Base-by-base conservation (phyloP, 805 yeast genomes). In the Kodamaea nitidulidarum region DNA sequence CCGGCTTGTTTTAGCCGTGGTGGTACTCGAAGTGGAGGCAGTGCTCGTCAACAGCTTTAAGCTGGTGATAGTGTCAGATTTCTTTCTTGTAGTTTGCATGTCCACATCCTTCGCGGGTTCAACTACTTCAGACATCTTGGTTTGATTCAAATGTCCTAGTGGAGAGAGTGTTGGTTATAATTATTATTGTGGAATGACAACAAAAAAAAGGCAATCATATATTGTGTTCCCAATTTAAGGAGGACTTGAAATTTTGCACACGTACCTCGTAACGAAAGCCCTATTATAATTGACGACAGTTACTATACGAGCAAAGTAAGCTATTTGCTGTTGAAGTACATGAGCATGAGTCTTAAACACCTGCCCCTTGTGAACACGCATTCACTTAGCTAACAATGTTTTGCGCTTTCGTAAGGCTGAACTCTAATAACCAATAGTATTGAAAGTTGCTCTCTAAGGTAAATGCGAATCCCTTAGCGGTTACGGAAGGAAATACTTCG, bases 71-170 rank as follows among this genome's bases (percentile, higher is more conserved):
- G 34, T 27, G 18, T 16, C 24, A 8, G 36, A 14, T 12, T 32
- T 31, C 35, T 38, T 38, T 27, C 25, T 34, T 32, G 26, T 8
- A 15, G 35, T 4, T 27, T 35, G 32, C 25, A 30, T 16, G 18
- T 44, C 46, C 27, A 39, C 32, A 15, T 16, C 17, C 31, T 31
- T 38, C 16, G 32, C 18, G 11, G 31, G 39, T 39, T 49, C 51
- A 38, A 32, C 39, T 16, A 49, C 48, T 40, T 50, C 51, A 34
- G 55, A 50, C 55, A 50, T 50, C 32, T 14, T 21, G 15, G 18
- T 14, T 20, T 24, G 28, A 15, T 32, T 22, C 35, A 9, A 20
- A 8, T 29, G 35, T 15, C 29, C 22, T 4, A 12, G 40, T 15
- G 22, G 31, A 30, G 30, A 37, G 18, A 18, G 35, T 37, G 35